Evolutionary conservation across 2,329 filamentous ascomycete species (phyloP).

Genomic region (Microascus cirrosus): DNA sequence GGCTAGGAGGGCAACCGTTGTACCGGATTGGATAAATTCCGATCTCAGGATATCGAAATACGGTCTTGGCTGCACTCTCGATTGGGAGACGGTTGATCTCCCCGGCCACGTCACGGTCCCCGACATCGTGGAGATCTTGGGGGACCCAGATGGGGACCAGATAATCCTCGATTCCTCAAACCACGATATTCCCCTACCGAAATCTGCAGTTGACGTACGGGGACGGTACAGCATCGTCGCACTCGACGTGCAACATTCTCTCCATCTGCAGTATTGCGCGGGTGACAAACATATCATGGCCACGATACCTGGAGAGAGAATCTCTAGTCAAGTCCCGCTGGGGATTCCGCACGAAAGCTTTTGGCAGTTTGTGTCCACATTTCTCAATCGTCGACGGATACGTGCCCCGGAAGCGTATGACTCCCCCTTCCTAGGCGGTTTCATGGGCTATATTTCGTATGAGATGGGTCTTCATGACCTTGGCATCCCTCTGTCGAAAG

Average conservation of each 20-base stretch:
- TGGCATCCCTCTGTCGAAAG: slow-evolving; percentile 25
- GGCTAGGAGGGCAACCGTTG: neutral
- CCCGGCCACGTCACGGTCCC: slow-evolving; percentile 28
- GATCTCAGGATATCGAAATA: slow-evolving; percentile 14
- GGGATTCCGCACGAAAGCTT: slow-evolving; percentile 19
- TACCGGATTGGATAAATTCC: neutral
- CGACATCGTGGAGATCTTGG: slow-evolving; percentile 42
- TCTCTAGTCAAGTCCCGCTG: slow-evolving; percentile 17
- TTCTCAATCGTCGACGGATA: slow-evolving; percentile 20
- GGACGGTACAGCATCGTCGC: slow-evolving; percentile 68
- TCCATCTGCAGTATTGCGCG: slow-evolving; percentile 46
- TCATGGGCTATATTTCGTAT: slow-evolving; percentile 78
- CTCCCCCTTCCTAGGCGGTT: slow-evolving; percentile 63
- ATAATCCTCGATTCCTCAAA: slow-evolving; percentile 49
- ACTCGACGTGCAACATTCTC: slow-evolving; percentile 44
- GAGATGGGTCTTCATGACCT: slow-evolving; percentile 64
- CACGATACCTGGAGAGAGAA: neutral
- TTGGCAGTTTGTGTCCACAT: slow-evolving; percentile 40
- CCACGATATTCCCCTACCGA: slow-evolving; percentile 23
- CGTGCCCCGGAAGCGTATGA: slow-evolving; percentile 8
- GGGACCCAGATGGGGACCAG: slow-evolving; percentile 25
- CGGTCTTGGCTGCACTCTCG: slow-evolving; percentile 20
- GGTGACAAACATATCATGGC: slow-evolving; percentile 27
- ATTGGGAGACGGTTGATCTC: slow-evolving; percentile 27
- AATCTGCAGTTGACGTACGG: slow-evolving; percentile 28